Conservation (phyloP, 495 filamentous ascomycete species). For the Neurospora tetraspora region DNA sequence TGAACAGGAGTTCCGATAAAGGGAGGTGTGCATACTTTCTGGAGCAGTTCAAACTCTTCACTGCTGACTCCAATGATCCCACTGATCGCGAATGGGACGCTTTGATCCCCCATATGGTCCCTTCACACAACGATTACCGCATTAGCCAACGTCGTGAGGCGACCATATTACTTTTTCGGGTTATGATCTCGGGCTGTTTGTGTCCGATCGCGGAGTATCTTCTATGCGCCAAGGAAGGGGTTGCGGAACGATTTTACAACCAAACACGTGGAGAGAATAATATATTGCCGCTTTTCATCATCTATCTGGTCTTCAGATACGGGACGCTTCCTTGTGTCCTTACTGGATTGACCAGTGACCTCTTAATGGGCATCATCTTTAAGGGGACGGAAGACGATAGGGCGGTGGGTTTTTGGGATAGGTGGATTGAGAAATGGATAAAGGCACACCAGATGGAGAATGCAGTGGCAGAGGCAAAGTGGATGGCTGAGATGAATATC, state of each 20-base stretch:
- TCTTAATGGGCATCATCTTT: too few relatives aligned
- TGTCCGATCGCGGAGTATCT: neutral
- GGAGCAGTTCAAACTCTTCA: neutral
- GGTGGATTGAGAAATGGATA: neutral
- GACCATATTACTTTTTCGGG: neutral
- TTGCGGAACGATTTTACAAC: neutral
- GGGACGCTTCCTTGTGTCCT: neutral
- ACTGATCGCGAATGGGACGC: too few relatives aligned
- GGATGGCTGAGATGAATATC: too few relatives aligned
- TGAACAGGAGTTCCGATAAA: neutral
- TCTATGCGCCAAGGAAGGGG: rapidly evolving
- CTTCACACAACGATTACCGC: neutral
- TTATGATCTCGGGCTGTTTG: neutral
- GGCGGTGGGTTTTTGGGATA: neutral
- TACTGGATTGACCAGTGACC: neutral
- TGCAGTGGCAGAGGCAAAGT: neutral
- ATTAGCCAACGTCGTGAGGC: neutral
- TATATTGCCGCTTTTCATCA: too few relatives aligned
- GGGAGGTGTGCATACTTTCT: neutral
- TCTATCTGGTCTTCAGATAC: neutral
- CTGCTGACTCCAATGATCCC: too few relatives aligned
- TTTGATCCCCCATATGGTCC: neutral
- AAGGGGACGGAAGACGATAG: rapidly evolving
- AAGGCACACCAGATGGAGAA: neutral
- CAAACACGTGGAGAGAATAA: too few relatives aligned